Evolutionary conservation across 139 green algal species (phyloP), one percentile per base, ranked within the genome.

Genomic region (Picochlorum sp.): DNA sequence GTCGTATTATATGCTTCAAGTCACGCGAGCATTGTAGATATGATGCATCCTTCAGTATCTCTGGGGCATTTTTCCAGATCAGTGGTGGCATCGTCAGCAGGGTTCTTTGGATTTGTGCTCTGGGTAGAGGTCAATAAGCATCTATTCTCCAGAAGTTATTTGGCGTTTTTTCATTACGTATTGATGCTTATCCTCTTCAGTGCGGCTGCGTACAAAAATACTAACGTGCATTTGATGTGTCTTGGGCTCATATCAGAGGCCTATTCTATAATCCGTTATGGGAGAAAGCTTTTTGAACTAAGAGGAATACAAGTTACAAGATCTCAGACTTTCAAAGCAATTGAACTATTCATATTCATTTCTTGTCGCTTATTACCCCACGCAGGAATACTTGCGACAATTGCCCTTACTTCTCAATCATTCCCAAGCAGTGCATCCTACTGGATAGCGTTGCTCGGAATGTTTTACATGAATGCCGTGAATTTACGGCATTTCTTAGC

Each of bases 71-170:
- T 69, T 30, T 49, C 75, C 1, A 59, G 66, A 24, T 35, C 55
- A 13, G 55, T 82, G 7, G 64, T 71, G 7, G 75, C 64, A 22
- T 39, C 52, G 18, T 69, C 68, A 12, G 68, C 83, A 55, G 83
- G 83, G 35, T 87, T 88, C 63, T 88, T 83, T 22, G 83, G 63
- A 2, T 89, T 88, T 61, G 63, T 80, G 51, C 77, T 91, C 30
- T 88, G 73, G 73, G 47, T 77, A 13, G 67, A 78, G 30, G 77
- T 91, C 47, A 59, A n/a, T 9, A 35, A 25, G 13, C 53, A 65
- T 50, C 52, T 81, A 16, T 81, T 61, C 67, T 30, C 29, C 24
- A 47, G 18, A 30, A 35, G 24, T 10, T 65, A 64, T 33, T 31
- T 55, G 59, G 33, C 70, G n/a, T 44, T 91, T 40, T 10, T 81